phyloP scores from a whole-genome alignment of 1,284 basidiomycete species.

The Puccinia brachypodii region DNA sequence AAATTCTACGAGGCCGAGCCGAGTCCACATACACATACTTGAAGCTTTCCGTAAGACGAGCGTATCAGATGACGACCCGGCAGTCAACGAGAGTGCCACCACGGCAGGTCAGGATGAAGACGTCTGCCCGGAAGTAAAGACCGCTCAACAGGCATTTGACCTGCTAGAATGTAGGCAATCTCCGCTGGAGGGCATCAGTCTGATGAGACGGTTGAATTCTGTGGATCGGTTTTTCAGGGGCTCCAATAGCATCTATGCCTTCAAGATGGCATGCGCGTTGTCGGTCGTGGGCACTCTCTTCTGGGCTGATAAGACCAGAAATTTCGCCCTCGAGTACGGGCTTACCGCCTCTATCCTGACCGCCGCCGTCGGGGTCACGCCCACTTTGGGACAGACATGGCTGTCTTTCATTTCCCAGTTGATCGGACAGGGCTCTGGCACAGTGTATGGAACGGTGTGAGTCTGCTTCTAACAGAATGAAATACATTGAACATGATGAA shows the following conservation, averaged over 20 bases:
- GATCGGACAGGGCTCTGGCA: conserved; percentile 53
- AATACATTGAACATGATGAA: not conserved
- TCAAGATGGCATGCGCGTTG: conserved; percentile 55
- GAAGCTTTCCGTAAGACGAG: conserved; percentile 50
- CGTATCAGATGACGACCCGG: not conserved
- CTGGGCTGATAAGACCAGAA: conserved; percentile 52
- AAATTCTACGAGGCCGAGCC: conserved; percentile 42
- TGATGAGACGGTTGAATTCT: conserved; percentile 52
- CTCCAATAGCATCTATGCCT: conserved; percentile 55
- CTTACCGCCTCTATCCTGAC: conserved; percentile 57
- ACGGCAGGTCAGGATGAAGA: not conserved
- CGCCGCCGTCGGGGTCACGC: conserved; percentile 57
- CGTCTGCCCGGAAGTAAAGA: conserved; percentile 51
- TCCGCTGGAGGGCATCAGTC: conserved; percentile 49
- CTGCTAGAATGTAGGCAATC: conserved; percentile 53
- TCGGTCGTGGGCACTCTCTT: conserved; percentile 54
- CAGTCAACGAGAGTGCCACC: not conserved
- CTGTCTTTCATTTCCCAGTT: conserved; percentile 58
- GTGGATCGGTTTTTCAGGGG: conserved; percentile 53
- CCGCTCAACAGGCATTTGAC: conserved; percentile 55
- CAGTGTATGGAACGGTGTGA: conserved; percentile 48
- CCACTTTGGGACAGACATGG: conserved; percentile 56
- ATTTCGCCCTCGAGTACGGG: conserved; percentile 57
- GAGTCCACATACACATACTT: conserved; percentile 57
- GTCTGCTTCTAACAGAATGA: not conserved